Evolutionary conservation across 1,284 basidiomycete genomes (phyloP).

Genomic region (Moniliella sp.): DNA sequence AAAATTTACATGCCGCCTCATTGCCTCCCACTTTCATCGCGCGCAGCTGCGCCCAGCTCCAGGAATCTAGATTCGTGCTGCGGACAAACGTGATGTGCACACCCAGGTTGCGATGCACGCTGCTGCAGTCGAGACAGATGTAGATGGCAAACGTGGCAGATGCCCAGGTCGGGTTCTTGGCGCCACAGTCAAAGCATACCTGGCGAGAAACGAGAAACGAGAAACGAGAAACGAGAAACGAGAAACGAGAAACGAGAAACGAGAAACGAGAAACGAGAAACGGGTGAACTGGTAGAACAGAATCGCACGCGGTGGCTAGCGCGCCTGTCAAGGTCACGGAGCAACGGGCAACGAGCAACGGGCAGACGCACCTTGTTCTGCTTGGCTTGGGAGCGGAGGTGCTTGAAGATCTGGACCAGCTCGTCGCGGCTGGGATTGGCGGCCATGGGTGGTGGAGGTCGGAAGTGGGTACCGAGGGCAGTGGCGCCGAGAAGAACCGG

Average conservation of each 20-base stretch:
- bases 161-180: conserved; percentile 92
- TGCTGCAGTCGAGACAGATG: conserved; percentile 92
- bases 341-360: not conserved
- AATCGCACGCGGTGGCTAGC: too few relatives aligned
- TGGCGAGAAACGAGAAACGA: conserved; percentile 29
- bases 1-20: conserved; percentile 68
- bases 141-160: conserved; percentile 90
- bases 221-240: too few relatives aligned
- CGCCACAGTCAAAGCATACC: conserved; percentile 89
- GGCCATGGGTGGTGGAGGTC: too few relatives aligned
- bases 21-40: conserved; percentile 95
- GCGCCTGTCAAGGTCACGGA: too few relatives aligned
- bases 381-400: conserved; percentile 19
- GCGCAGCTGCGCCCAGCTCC: conserved; percentile 73
- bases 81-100: conserved; percentile 94
- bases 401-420: conserved; percentile 31
- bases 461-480: too few relatives aligned
- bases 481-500: too few relatives aligned
- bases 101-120: conserved; percentile 82
- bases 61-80: conserved; percentile 86
- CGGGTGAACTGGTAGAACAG: too few relatives aligned
- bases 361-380: conserved; percentile 16
- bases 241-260: too few relatives aligned
- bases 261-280: too few relatives aligned
- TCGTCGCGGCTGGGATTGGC: too few relatives aligned